Evolutionary conservation across 2,329 filamentous ascomycete genomes (phyloP), one percentile per base, ranked within the genome.

Genomic region (Diaporthe citri): DNA sequence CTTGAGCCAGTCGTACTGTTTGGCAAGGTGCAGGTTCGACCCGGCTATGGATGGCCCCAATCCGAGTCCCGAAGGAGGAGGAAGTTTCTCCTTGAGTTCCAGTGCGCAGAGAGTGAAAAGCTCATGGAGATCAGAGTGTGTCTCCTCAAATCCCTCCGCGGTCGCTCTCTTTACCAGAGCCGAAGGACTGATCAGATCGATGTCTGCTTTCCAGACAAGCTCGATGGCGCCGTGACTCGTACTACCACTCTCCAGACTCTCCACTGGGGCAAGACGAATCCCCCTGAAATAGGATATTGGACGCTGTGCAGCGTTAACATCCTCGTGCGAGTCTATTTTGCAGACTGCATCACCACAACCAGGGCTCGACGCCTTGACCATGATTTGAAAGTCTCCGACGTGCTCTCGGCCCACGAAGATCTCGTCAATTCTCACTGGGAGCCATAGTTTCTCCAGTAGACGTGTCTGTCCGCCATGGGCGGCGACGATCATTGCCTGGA

Each of bases 201-300:
- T 43, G 22, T 62, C 34, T 41, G 59, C 39, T 28, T 62, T 62
- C 59, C 59, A 62, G 10, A 41, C 36, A 22, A 62, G 59, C 22
- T 62, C 36, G 36, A 41, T 41, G 36, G 59, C 34, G 9, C n/a
- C 36, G 4, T 41, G 39, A 39, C 36, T 39, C 6, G 59, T 13
- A 39, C 36, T 7, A 12, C 5, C 10, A 31, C 28, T 28, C 10
- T 31, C 25, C 12, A 55, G 51, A 31, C 51, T 55, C 1, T 55
- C 51, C 12, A 55, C 51, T 17, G 51, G 51, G n/a, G 51, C 10
- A 55, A 55, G 51, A 7, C 51, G 51, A 17, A 55, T 55, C 12
- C 51, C 51, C 51, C 13, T 55, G 51, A 55, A 55, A 7, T 28
- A 55, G 25, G 51, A 55, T 7, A 31, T 55, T 9, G 25, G 51